Evolutionary conservation across 2,329 filamentous ascomycete species (phyloP).

Genomic region (Xylaria sp.): DNA sequence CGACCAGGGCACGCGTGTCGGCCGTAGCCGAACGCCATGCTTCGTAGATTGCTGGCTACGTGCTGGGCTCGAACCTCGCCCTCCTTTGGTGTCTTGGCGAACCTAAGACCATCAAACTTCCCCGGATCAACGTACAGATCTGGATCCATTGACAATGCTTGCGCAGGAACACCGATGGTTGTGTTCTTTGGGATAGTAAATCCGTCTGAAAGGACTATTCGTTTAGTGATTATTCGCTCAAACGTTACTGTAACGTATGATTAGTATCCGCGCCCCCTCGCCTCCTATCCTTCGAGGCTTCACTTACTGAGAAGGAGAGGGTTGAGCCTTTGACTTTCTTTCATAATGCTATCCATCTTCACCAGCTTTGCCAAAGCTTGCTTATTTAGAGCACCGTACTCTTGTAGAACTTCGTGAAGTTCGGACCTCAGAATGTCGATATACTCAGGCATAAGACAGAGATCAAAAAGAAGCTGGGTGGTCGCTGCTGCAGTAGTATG

Average conservation of each 20-base stretch:
- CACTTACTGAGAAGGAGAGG: slow-evolving; percentile 31
- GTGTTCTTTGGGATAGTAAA: slow-evolving; percentile 46
- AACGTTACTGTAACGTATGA: slow-evolving; percentile 38
- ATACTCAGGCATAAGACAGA: slow-evolving; percentile 50
- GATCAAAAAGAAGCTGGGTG: slow-evolving; percentile 45
- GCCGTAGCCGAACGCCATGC: slow-evolving; percentile 52
- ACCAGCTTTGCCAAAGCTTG: slow-evolving; percentile 40
- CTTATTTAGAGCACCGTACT: slow-evolving; percentile 37
- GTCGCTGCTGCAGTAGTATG: slow-evolving; percentile 45
- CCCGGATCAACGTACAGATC: slow-evolving; percentile 36
- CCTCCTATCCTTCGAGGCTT: no score
- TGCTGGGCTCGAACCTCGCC: slow-evolving; percentile 44
- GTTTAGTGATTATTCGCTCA: slow-evolving; percentile 36
- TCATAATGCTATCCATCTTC: slow-evolving; percentile 51
- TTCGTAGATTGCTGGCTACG: slow-evolving; percentile 46
- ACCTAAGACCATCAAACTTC: slow-evolving; percentile 43
- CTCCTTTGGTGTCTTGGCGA: slow-evolving; percentile 38
- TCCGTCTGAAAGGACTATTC: slow-evolving; percentile 45
- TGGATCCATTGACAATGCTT: slow-evolving; percentile 38
- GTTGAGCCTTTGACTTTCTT: slow-evolving; percentile 50
- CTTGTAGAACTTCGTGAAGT: slow-evolving; percentile 46
- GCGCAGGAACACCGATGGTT: slow-evolving; percentile 40
- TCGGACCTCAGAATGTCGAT: slow-evolving; percentile 54
- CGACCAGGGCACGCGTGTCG: slow-evolving; percentile 53
- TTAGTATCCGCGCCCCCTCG: no score